Base-by-base conservation (phyloP, 1,139 yeast genomes). In the Pichia sp. region DNA sequence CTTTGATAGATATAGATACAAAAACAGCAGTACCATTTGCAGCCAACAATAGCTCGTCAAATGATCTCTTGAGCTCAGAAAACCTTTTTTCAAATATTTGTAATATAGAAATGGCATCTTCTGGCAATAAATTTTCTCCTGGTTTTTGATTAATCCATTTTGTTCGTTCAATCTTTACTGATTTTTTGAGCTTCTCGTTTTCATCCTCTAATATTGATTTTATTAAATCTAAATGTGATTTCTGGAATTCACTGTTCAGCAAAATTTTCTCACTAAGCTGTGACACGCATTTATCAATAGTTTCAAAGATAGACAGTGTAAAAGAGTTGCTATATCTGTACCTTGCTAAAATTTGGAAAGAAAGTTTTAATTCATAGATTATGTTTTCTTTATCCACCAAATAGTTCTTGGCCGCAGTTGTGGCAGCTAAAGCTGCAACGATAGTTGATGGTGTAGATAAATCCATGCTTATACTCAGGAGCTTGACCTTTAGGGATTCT, bases 141-240 rank as follows among this genome's bases (percentile, higher is more conserved):
- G 72, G 60, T 0, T 73, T 78, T 28, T 70, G 67, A 0, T 58
- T 54, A 0, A 64, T 54, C 92, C 92, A 83, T 16, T 16, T 16
- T 16, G 23, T 16, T 16, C 23, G 23, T 16, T 16, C 23, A 16
- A 16, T 16, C 23, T 16, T 16, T 16, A 16, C 23, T 16, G 23
- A 16, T 16, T 16, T 16, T 16, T 16, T 16, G 23, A 16, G 23
- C 23, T 16, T 16, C 23, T 16, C 23, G 23, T 16, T 16, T 16
- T 16, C 23, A 16, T 16, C 23, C 23, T 16, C 23, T 4, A 56
- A 16, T 3, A 49, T 41, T 2, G 46, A 49, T 0, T 71, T 61
- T 0, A 66, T 52, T 4, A 66, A 68, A 4, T 66, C 64, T 8
- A 77, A 54, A 29, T 73, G 66, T 1, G 51, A 38, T 4, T 39